Evolutionary conservation across 1,284 basidiomycete species (phyloP).

Genomic region (Abortiporus biennis): DNA sequence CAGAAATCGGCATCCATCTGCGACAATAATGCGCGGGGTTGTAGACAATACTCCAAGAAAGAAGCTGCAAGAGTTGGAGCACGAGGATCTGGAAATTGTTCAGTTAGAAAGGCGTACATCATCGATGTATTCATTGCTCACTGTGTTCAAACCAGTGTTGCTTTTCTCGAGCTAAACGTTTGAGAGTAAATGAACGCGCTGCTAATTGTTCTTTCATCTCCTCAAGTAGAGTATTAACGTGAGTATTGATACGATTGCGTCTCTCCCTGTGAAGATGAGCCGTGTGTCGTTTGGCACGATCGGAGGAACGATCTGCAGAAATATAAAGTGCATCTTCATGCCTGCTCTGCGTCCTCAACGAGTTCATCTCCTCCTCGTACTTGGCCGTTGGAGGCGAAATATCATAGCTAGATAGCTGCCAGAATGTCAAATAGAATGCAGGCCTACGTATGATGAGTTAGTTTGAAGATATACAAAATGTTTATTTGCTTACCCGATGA

Average conservation of each 20-base stretch:
- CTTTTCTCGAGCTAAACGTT: conserved; percentile 78
- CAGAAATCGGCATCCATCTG: conserved; percentile 97
- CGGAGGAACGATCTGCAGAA: conserved; percentile 59
- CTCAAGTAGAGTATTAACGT: conserved; percentile 47
- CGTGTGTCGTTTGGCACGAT: conserved; percentile 47
- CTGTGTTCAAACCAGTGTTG: conserved; percentile 79
- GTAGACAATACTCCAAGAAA: conserved; percentile 87
- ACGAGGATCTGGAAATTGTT: conserved; percentile 35
- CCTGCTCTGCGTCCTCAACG: conserved; percentile 51
- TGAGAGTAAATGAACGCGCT: conserved; percentile 66
- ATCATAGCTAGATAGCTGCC: conserved; percentile 90
- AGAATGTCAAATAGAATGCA: conserved; percentile 90
- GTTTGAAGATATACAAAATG: conserved; percentile 8
- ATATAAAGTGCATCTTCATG: conserved; percentile 55
- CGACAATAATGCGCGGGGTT: conserved; percentile 87
- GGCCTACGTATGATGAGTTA: conserved; percentile 44
- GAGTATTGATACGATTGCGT: conserved; percentile 56
- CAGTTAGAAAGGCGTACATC: background rate
- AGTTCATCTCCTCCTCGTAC: conserved; percentile 65
- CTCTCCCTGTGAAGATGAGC: conserved; percentile 52
- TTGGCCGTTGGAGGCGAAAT: conserved; percentile 63
- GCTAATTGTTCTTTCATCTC: conserved; percentile 77
- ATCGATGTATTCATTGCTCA: background rate
- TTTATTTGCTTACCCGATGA: conserved; percentile 57
- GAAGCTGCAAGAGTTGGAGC: conserved; percentile 48